Evolutionary conservation across 345 rosid species (phyloP).

Genomic region (Hirschfeldia incana): DNA sequence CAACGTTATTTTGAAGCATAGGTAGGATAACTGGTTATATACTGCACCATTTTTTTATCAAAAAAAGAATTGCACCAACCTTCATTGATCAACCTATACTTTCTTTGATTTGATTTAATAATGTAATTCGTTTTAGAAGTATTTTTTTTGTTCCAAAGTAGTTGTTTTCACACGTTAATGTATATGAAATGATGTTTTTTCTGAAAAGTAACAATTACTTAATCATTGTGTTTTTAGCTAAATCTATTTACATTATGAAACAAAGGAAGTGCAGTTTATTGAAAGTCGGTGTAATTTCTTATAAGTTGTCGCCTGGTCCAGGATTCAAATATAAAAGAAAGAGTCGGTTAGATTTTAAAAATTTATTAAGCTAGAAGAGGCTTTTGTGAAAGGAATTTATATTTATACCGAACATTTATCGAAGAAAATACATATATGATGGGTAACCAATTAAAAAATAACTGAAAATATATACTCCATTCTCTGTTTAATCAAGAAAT

Average conservation of each 20-base stretch:
- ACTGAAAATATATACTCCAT: slow-evolving; percentile 31
- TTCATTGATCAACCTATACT: not conserved
- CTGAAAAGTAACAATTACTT: no score
- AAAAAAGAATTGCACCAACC: not conserved
- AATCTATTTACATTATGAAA: no score
- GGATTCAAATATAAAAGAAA: not conserved
- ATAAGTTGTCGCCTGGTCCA: not conserved
- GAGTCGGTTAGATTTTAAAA: not conserved
- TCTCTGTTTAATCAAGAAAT: slow-evolving; percentile 32
- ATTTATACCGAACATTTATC: slow-evolving; percentile 17
- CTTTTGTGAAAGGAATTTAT: slow-evolving; percentile 12
- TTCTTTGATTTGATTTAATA: not conserved
- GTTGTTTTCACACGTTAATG: no score
- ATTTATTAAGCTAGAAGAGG: not conserved
- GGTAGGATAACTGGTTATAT: not conserved
- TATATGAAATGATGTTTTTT: no score
- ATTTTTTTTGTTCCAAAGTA: no score
- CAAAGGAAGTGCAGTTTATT: no score
- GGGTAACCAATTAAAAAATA: slow-evolving; percentile 16
- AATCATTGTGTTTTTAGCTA: no score
- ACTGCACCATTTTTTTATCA: not conserved
- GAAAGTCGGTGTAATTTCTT: no score
- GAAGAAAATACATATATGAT: slow-evolving; percentile 23
- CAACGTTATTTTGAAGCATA: not conserved
- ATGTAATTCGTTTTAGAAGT: not conserved